phyloP scores from a whole-genome alignment of 2,329 filamentous ascomycete species.

The Fonsecaea multimorphosa region DNA sequence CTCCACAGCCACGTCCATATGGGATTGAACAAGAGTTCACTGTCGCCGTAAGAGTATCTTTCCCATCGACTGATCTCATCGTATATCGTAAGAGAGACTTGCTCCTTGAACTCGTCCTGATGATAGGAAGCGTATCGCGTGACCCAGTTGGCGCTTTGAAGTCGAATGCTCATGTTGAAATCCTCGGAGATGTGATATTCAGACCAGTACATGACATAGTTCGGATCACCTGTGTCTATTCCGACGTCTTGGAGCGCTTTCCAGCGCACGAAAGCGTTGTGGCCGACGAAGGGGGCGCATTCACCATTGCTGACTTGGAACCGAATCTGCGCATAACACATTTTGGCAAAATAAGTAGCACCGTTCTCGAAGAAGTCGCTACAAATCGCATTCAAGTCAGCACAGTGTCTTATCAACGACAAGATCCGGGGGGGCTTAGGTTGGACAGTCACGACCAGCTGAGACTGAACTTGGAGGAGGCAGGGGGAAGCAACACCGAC shows the following conservation, averaged over 20 bases:
- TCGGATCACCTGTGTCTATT: conserved; percentile 57
- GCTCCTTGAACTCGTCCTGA: conserved; percentile 74
- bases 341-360: conserved; percentile 78
- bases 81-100: conserved; percentile 81
- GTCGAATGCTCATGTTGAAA: conserved; percentile 74
- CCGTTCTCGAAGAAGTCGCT: conserved; percentile 78
- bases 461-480: conserved; percentile 20
- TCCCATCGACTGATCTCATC: conserved; percentile 84
- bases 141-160: conserved; percentile 70
- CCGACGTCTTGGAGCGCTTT: conserved; percentile 64
- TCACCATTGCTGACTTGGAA: conserved; percentile 65
- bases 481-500: conserved; percentile 43
- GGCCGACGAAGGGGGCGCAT: conserved; percentile 66
- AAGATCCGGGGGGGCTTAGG: conserved; percentile 43
- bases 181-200: conserved; percentile 78
- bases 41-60: conserved; percentile 84
- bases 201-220: conserved; percentile 72
- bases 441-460: conserved; percentile 42
- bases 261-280: conserved; percentile 78
- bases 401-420: conserved; percentile 49
- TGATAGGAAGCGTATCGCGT: conserved; percentile 74
- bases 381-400: conserved; percentile 46
- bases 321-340: conserved; percentile 74
- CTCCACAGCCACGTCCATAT: conserved; percentile 72
- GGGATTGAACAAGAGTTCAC: conserved; percentile 80